phyloP scores from a whole-genome alignment of 306 rosid genomes.

The Cucumis sativus region DNA sequence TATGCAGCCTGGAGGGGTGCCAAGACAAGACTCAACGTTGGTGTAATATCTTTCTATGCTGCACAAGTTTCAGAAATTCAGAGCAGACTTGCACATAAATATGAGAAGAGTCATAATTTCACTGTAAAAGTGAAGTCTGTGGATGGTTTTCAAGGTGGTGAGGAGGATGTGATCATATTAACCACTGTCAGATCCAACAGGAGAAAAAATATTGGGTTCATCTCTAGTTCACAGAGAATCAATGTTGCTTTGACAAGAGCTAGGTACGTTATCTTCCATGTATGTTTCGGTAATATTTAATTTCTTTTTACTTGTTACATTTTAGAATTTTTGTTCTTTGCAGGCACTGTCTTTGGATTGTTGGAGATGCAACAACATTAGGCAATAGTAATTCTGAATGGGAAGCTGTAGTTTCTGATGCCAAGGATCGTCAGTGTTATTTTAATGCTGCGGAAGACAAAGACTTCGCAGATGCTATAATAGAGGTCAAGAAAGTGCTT shows the following conservation, averaged over 20 bases:
- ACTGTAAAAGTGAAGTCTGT: conserved; percentile 55
- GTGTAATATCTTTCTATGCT: conserved; percentile 69
- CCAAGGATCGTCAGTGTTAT: conserved; percentile 44
- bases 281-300: background rate
- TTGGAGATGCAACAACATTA: conserved; percentile 44
- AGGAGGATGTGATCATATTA: conserved; percentile 53
- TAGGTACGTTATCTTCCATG: conserved; percentile 21
- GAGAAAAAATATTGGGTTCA: conserved; percentile 27
- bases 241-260: conserved; percentile 90
- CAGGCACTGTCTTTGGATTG: conserved; percentile 62
- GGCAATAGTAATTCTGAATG: conserved; percentile 27
- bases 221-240: conserved; percentile 40
- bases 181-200: conserved; percentile 56
- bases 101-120: conserved; percentile 29
- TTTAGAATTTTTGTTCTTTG: background rate
- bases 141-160: conserved; percentile 91
- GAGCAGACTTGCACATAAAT: conserved; percentile 33
- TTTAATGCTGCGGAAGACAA: conserved; percentile 40
- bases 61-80: conserved; percentile 66
- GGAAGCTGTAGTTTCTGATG: conserved; percentile 36
- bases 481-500: conserved; percentile 33
- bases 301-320: background rate
- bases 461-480: conserved; percentile 33
- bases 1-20: conserved; percentile 37
- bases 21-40: conserved; percentile 29